Base-by-base conservation (phyloP, 805 yeast genomes). In the Pichia thaimueangensis region DNA sequence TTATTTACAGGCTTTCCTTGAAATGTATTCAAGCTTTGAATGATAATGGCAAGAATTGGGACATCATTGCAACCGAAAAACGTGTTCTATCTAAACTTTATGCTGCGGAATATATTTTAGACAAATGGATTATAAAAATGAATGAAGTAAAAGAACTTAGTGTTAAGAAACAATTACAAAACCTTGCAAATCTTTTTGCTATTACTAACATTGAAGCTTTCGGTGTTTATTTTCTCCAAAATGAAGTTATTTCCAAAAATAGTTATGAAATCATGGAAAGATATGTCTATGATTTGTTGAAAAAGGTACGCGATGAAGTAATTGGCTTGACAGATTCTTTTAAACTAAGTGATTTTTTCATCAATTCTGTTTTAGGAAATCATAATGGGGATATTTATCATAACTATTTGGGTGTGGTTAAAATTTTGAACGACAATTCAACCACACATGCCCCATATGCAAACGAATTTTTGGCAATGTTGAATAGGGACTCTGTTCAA, bases 271-370 rank as follows among this genome's bases (percentile, higher is more conserved):
- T 55, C 6, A 33, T 58, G 35, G 70, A 72, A 36, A 59, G 56
- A 9, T 63, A 69, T 42, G 68, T 75, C 42, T 70, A 71, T 33
- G 58, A 58, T 37, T 58, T 79, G 48, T 64, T 82, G 49, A 61
- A 67, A 21, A 65, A 64, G 21, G 58, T 82, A 31, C 71, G 96
- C 61, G 74, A 77, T 24, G 78, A 82, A 54, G 84, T 82, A 42
- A 77, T 86, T 59, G 82, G 84, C 1, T 69, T 85, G 54, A 83
- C 95, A 5, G 97, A 88, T 63, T 74, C 94, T 1, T 88, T 88
- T 70, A 78, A 82, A 63, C 72, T 83, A 49, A 78, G 86, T 31
- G 96, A 88, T 64, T 82, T 73, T 59, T 75, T 83, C 67, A 72
- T 88, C 57, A 85, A 87, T 60, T 79, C 96, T 0, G 80, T 93